These are phyloP conservation scores for Fusarium aywerte DNA, from an alignment of 2,329 filamentous ascomycete genomes.

Conservation along the genomic window DNA sequence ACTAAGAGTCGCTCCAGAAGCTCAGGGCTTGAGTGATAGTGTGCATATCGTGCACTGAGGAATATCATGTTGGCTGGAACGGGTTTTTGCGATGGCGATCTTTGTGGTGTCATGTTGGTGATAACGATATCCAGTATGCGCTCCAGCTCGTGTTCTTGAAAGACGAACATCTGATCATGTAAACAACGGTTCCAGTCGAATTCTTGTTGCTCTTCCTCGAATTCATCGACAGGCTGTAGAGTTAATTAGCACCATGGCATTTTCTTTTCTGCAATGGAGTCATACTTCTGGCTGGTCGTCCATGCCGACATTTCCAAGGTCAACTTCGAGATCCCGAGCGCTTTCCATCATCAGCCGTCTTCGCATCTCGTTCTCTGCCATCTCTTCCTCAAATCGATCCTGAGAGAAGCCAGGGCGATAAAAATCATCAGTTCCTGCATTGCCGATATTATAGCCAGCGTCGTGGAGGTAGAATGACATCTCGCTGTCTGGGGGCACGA, in stretches of 20 bases:
- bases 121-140: conserved; percentile 95
- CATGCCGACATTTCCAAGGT: conserved; percentile 92
- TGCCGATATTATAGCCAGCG: conserved; percentile 91
- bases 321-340: conserved; percentile 94
- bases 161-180: conserved; percentile 99
- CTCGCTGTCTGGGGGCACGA: conserved; percentile 93
- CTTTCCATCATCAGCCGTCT: conserved; percentile 99
- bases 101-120: conserved; percentile 96
- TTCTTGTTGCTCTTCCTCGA: conserved; percentile 89
- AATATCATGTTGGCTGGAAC: conserved; percentile 98
- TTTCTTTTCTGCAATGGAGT: background rate
- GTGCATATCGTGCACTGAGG: conserved; percentile 92
- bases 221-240: conserved; percentile 75
- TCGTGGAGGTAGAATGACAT: conserved; percentile 96
- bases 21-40: conserved; percentile 92
- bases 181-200: conserved; percentile 96
- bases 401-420: conserved; percentile 93
- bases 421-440: conserved; percentile 85
- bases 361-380: conserved; percentile 96
- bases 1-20: conserved; percentile 83
- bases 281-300: conserved; percentile 93
- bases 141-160: conserved; percentile 92
- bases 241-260: background rate
- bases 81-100: conserved; percentile 96
- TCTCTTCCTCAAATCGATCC: conserved; percentile 94